Evolutionary conservation across 345 rosid species (phyloP).

Genomic region (Salix dunnii): DNA sequence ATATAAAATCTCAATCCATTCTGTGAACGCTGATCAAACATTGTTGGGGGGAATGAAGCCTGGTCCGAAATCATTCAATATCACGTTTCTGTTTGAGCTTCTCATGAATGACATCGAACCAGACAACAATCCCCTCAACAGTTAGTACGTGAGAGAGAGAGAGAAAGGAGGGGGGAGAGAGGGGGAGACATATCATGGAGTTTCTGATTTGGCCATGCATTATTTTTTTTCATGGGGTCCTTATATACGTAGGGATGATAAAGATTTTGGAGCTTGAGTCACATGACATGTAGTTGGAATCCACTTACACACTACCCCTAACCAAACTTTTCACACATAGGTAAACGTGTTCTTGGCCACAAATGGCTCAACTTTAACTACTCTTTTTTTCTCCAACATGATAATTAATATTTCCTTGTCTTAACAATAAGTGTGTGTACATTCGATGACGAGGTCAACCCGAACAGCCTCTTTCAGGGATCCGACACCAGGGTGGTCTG

Average conservation of each 20-base stretch:
- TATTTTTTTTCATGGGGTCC: slow-evolving; percentile 22
- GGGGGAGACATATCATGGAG: neutral
- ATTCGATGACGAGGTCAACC: slow-evolving; percentile 34
- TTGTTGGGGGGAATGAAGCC: slow-evolving; percentile 95
- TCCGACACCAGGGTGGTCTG: neutral
- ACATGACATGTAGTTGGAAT: slow-evolving; percentile 39
- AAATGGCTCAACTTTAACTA: neutral
- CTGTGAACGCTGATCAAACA: slow-evolving; percentile 1
- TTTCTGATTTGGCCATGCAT: slow-evolving; percentile 33
- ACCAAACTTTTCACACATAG: slow-evolving; percentile 31
- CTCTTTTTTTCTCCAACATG: slow-evolving; percentile 11
- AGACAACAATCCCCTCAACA: slow-evolving; percentile 81
- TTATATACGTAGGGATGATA: slow-evolving; percentile 23
- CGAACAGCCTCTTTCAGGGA: slow-evolving; percentile 15
- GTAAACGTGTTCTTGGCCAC: slow-evolving; percentile 3
- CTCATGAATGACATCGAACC: slow-evolving; percentile 63
- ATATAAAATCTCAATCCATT: neutral
- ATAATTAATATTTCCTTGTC: neutral
- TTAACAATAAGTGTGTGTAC: neutral
- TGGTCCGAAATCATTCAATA: slow-evolving; percentile 76
- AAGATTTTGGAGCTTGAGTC: slow-evolving; percentile 18
- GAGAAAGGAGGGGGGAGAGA: neutral
- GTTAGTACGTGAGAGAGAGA: slow-evolving; percentile 2
- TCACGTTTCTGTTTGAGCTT: neutral
- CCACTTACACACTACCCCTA: slow-evolving; percentile 43